A percentile compares a stretch with the other conserved stretches of the same genome.
phyloP scores from a whole-genome alignment of 2,329 filamentous ascomycete species.

The Fusarium sp. region DNA sequence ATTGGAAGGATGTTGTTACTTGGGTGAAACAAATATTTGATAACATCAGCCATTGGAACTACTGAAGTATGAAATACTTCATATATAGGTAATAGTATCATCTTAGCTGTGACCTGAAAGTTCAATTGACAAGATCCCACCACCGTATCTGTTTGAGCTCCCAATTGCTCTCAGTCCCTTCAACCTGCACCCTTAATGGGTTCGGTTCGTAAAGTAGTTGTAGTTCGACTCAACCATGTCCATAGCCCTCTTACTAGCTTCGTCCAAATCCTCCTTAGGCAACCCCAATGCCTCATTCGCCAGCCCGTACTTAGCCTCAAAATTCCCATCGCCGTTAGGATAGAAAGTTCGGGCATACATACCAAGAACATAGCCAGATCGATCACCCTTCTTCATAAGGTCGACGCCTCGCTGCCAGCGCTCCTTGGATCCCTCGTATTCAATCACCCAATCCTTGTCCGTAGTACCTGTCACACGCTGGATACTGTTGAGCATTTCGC shows the following conservation, averaged over 20 bases:
- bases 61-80: too few species aligned
- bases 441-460: slow-evolving; percentile 65
- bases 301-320: slow-evolving; percentile 54
- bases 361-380: slow-evolving; percentile 59
- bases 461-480: slow-evolving; percentile 69
- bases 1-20: too few species aligned
- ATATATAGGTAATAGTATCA: too few species aligned
- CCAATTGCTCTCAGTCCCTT: not conserved
- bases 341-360: slow-evolving; percentile 71
- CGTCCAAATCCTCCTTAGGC: slow-evolving; percentile 70
- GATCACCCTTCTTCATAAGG: slow-evolving; percentile 57
- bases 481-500: slow-evolving; percentile 73
- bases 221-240: slow-evolving; percentile 52
- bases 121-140: rapidly evolving
- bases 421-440: slow-evolving; percentile 59
- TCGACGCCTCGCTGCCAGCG: slow-evolving; percentile 64
- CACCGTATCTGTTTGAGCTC: not conserved
- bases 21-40: too few species aligned
- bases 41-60: too few species aligned
- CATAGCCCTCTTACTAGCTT: slow-evolving; percentile 64
- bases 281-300: slow-evolving; percentile 69
- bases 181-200: not conserved
- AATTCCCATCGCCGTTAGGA: slow-evolving; percentile 57
- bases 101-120: not conserved
- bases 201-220: slow-evolving; percentile 42